A percentile compares a stretch with the other conserved stretches of the same genome.
phyloP scores from a whole-genome alignment of 1,139 yeast species.

The Arxiozyma heterogenica region DNA sequence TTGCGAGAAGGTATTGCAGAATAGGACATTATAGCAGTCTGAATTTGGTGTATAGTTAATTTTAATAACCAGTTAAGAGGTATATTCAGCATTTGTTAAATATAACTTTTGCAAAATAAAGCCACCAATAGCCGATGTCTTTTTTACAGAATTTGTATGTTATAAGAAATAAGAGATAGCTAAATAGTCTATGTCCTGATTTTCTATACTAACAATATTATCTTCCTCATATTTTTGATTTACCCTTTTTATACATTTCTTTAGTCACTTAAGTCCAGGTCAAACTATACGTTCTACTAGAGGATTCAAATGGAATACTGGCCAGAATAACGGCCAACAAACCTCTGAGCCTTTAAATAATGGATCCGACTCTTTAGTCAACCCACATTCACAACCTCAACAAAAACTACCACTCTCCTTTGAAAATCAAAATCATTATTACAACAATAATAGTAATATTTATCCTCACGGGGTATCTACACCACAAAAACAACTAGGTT shows the following conservation, averaged over 20 bases:
- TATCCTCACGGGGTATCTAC: slow-evolving; percentile 3
- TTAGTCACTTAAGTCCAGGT: slow-evolving; percentile 29
- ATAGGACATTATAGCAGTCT: not conserved
- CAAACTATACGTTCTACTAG: slow-evolving; percentile 32
- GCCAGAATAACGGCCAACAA: slow-evolving; percentile 5
- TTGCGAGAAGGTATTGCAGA: not conserved
- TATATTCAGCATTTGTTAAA: too few relatives aligned
- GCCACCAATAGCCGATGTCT: slow-evolving; percentile 13
- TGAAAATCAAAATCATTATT: slow-evolving; percentile 1
- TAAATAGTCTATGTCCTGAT: not conserved
- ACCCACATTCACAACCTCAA: slow-evolving; percentile 1
- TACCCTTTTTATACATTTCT: not conserved
- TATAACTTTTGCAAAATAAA: too few relatives aligned
- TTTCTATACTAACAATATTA: slow-evolving; percentile 1
- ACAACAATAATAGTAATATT: slow-evolving; percentile 5
- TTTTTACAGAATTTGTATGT: slow-evolving; percentile 28
- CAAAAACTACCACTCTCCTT: not conserved
- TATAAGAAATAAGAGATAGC: not conserved
- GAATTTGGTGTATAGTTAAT: not conserved
- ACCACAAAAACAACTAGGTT: slow-evolving; percentile 6
- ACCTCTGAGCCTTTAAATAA: not conserved
- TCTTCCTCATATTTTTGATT: not conserved
- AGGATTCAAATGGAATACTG: slow-evolving; percentile 32
- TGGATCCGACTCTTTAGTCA: not conserved
- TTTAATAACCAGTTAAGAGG: not conserved